Conservation (phyloP, 1,284 basidiomycete species). For the Rhodotorula mucilaginosa region DNA sequence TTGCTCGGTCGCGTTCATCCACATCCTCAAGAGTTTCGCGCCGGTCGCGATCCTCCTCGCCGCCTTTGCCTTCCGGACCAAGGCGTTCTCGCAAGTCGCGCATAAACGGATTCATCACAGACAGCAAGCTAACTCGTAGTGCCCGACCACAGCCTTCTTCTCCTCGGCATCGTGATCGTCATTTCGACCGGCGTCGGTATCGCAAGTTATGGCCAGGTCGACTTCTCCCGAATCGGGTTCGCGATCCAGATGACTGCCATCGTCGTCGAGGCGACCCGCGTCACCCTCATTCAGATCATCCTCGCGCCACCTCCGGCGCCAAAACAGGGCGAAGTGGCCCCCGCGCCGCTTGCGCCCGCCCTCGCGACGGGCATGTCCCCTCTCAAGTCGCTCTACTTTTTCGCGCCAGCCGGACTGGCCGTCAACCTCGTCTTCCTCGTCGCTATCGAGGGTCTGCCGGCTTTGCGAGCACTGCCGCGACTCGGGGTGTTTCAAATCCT, state of each 20-base stretch:
- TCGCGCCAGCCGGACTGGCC: conserved; percentile 35
- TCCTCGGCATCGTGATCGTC: conserved; percentile 33
- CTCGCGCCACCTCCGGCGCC: conserved; percentile 11
- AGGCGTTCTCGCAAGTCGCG: conserved; percentile 14
- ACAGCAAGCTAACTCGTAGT: background rate
- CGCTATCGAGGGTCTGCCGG: conserved; percentile 36
- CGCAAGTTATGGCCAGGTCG: conserved; percentile 30
- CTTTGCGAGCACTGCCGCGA: conserved; percentile 25
- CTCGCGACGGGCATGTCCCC: conserved; percentile 30
- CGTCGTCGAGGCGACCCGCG: conserved; percentile 39
- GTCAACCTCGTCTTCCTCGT: conserved; percentile 36
- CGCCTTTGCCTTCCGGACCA: conserved; percentile 38
- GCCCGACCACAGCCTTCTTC: background rate
- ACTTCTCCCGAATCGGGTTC: conserved; percentile 36
- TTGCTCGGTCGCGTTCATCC: conserved; percentile 29
- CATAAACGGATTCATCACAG: background rate
- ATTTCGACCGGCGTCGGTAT: conserved; percentile 40
- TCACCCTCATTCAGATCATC: conserved; percentile 43
- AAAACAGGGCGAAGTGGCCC: background rate
- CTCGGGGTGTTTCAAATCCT: conserved; percentile 31
- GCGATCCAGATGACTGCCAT: conserved; percentile 39
- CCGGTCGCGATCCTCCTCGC: conserved; percentile 41
- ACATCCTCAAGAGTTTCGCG: conserved; percentile 39
- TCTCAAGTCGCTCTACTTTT: conserved; percentile 36
- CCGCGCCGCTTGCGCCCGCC: background rate